Conservation (phyloP, 2,329 filamentous ascomycete species). For the Sclerotinia borealis region DNA sequence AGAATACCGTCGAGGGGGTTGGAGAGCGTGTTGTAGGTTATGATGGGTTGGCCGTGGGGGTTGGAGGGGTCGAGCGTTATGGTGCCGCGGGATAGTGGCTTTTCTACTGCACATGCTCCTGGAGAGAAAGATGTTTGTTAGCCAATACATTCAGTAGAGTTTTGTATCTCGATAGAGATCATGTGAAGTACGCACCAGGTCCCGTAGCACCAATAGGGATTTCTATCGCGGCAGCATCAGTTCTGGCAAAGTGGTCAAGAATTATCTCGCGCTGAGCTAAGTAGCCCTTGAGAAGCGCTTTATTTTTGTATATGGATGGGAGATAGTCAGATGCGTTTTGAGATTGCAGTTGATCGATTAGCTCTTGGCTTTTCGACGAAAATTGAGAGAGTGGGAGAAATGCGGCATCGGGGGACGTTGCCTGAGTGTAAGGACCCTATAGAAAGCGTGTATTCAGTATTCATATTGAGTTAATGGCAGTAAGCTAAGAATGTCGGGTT, state of each 20-base stretch:
- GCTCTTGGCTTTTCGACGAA: not conserved
- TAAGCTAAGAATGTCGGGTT: not conserved
- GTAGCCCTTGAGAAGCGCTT: slow-evolving; percentile 1
- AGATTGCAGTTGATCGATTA: not conserved
- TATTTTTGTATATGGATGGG: not conserved
- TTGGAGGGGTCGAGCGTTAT: slow-evolving; percentile 37
- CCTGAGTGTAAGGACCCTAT: slow-evolving; percentile 2
- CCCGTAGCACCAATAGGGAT: not conserved
- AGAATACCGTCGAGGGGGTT: not conserved
- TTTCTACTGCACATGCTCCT: not conserved
- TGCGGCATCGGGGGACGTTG: not conserved
- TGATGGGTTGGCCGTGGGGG: slow-evolving; percentile 17
- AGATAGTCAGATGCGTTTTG: not conserved
- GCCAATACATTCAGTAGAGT: not conserved
- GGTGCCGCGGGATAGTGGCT: slow-evolving; percentile 38
- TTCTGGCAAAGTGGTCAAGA: not conserved
- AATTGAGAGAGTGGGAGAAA: not conserved
- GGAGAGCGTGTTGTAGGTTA: slow-evolving; percentile 38
- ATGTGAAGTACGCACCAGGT: not conserved
- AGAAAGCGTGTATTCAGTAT: not conserved
- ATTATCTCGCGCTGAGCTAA: not conserved
- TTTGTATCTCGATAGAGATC: no score
- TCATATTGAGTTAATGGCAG: no score
- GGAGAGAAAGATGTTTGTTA: not conserved
- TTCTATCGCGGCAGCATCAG: not conserved